These are phyloP conservation scores for Conticribra guillardii DNA, from an alignment of 108 stramenopile species.

Conservation along the genomic window DNA sequence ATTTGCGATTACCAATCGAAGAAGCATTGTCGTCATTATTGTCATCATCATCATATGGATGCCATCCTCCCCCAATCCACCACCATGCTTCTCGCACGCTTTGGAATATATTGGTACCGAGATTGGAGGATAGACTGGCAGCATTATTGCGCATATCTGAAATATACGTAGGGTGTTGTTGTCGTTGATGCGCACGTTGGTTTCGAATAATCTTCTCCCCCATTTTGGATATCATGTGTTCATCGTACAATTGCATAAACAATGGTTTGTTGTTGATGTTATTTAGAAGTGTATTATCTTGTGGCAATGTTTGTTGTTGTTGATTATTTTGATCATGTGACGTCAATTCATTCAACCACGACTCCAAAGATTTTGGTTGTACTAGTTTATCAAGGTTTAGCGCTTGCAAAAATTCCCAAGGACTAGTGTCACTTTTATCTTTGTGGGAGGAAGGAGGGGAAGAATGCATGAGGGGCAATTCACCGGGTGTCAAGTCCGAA, in stretches of 20 bases:
- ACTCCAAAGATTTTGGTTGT: background rate
- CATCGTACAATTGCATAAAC: background rate
- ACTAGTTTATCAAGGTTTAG: too few species aligned
- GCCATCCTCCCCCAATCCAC: conserved; percentile 32
- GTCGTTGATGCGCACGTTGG: background rate
- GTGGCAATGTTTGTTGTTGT: too few species aligned
- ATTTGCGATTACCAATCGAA: too few species aligned
- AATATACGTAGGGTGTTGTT: background rate
- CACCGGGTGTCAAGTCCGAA: conserved; percentile 30
- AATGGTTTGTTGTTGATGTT: too few species aligned
- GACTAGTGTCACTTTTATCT: too few species aligned
- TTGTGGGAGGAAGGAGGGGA: too few species aligned
- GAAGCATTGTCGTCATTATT: background rate
- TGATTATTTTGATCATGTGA: too few species aligned
- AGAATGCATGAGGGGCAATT: conserved; percentile 21
- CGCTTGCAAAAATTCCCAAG: too few species aligned
- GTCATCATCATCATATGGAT: background rate
- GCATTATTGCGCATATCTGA: background rate
- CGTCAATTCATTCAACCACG: background rate
- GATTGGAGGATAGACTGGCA: background rate
- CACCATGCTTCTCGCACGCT: conserved; percentile 34
- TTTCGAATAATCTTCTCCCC: background rate
- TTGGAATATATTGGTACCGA: background rate
- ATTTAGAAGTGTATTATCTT: too few species aligned
- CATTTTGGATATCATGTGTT: background rate